phyloP scores from a whole-genome alignment of 2,329 filamentous ascomycete species.

The Sporothrix phasma region DNA sequence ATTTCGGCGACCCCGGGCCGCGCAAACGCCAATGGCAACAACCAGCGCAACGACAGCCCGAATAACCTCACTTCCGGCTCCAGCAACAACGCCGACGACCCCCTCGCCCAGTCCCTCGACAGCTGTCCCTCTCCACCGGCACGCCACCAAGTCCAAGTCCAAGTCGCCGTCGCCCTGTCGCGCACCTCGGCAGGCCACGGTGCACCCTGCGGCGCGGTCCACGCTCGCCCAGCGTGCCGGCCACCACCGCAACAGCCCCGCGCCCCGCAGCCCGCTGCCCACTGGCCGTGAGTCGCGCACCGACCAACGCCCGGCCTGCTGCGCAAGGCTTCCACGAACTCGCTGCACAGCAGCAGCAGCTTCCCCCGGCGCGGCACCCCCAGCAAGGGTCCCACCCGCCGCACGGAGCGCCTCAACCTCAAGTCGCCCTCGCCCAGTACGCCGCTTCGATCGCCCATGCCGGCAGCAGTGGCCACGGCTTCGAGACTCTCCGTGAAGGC shows the following conservation, averaged over 20 bases:
- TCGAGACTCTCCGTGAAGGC: constrained; percentile 14
- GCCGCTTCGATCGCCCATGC: constrained; percentile 29
- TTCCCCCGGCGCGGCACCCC: background rate
- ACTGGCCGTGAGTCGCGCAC: constrained; percentile 34
- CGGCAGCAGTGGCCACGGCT: constrained; percentile 11
- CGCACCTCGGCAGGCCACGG: background rate
- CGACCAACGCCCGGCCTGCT: constrained; percentile 41
- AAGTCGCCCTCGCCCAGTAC: constrained; percentile 34
- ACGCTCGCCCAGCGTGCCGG: constrained; percentile 32
- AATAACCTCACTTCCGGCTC: background rate
- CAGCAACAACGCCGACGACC: constrained; percentile 7
- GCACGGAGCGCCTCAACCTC: constrained; percentile 38
- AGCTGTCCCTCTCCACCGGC: constrained; percentile 19
- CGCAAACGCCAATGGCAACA: background rate
- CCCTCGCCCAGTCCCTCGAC: constrained; percentile 19
- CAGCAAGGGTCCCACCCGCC: constrained; percentile 30
- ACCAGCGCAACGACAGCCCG: background rate
- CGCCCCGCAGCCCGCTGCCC: constrained; percentile 35
- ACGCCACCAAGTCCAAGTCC: constrained; percentile 14
- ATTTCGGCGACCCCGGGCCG: background rate
- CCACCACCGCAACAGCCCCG: constrained; percentile 25
- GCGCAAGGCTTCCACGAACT: constrained; percentile 49
- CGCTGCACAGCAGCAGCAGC: constrained; percentile 38
- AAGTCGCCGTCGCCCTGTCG: constrained; percentile 12
- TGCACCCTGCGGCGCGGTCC: background rate